Conservation (phyloP, 1,284 basidiomycete genomes). For the Neolentinus lepideus region DNA sequence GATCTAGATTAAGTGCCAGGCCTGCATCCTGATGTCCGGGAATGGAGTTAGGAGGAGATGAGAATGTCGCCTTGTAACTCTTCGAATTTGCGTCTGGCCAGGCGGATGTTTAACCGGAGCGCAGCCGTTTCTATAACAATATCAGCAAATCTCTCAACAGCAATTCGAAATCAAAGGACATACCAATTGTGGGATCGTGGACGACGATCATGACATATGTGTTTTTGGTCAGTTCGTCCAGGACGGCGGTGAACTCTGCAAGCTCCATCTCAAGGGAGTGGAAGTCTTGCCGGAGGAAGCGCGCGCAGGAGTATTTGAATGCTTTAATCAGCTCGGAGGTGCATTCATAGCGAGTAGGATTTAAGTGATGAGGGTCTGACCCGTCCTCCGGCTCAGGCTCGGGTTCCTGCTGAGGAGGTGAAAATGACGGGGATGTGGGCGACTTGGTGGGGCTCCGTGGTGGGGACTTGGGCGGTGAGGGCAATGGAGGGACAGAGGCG, state of each 20-base stretch:
- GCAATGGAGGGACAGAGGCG: slow-evolving; percentile 17
- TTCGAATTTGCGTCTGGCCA: slow-evolving; percentile 79
- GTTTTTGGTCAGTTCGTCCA: slow-evolving; percentile 91
- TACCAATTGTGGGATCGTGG: slow-evolving; percentile 83
- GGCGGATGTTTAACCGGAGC: slow-evolving; percentile 75
- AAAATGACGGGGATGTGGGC: slow-evolving; percentile 10
- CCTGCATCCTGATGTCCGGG: too few species aligned
- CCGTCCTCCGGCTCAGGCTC: slow-evolving; percentile 12
- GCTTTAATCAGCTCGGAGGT: slow-evolving; percentile 94
- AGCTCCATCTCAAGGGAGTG: slow-evolving; percentile 77
- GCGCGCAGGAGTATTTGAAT: slow-evolving; percentile 88
- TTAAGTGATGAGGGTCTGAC: slow-evolving; percentile 43
- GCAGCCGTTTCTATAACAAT: slow-evolving; percentile 66
- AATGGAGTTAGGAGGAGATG: too few species aligned
- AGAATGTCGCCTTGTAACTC: slow-evolving; percentile 68
- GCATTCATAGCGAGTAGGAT: slow-evolving; percentile 87
- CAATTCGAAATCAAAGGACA: slow-evolving; percentile 16
- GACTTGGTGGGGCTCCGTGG: background rate
- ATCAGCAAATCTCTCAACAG: background rate
- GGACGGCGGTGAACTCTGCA: slow-evolving; percentile 83
- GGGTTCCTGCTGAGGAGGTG: slow-evolving; percentile 6
- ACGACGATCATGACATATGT: slow-evolving; percentile 91
- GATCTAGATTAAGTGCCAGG: too few species aligned
- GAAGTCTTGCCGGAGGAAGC: slow-evolving; percentile 70
- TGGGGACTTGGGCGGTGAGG: slow-evolving; percentile 4